Evolutionary conservation across 176 grass and related monocot species (phyloP).

Genomic region (Musa acuminata): DNA sequence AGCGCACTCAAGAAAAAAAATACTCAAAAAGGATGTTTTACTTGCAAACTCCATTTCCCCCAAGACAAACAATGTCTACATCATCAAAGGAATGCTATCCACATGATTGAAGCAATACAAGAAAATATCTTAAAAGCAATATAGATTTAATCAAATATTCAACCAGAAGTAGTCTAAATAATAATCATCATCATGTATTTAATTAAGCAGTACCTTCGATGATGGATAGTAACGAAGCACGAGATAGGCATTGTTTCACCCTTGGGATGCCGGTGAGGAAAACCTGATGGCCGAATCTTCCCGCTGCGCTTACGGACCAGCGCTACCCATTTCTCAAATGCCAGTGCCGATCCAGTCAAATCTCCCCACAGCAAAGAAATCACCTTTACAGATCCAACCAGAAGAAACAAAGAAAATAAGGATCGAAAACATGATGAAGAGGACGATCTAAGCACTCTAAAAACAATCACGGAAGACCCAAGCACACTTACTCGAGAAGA

Average conservation of each 20-base stretch:
- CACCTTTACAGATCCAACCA: slow-evolving; percentile 37
- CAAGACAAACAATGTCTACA: too few species aligned
- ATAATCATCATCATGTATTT: background rate
- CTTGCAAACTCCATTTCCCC: too few species aligned
- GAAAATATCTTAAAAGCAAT: too few species aligned
- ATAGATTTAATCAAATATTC: too few species aligned
- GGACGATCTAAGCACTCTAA: background rate
- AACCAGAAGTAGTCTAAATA: background rate
- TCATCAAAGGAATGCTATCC: too few species aligned
- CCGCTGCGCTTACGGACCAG: slow-evolving; percentile 71
- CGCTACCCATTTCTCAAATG: slow-evolving; percentile 75
- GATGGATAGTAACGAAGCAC: slow-evolving; percentile 35
- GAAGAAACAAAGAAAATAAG: background rate
- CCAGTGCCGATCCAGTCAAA: slow-evolving; percentile 36
- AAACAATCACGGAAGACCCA: background rate
- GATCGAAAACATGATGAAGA: background rate
- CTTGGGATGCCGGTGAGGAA: slow-evolving; percentile 43
- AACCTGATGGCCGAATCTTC: slow-evolving; percentile 61
- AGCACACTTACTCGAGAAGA: slow-evolving; percentile 53
- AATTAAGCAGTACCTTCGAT: slow-evolving; percentile 33
- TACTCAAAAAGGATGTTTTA: too few species aligned
- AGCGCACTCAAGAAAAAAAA: too few species aligned
- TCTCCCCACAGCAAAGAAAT: slow-evolving; percentile 72
- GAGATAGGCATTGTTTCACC: slow-evolving; percentile 66
- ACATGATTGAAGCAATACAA: too few species aligned